Percentiles rank a stretch among this genome's conserved stretches.
These are phyloP conservation scores for Leucocoprinus leucothites DNA, from an alignment of 768 basidiomycete genomes.

Conservation along the genomic window DNA sequence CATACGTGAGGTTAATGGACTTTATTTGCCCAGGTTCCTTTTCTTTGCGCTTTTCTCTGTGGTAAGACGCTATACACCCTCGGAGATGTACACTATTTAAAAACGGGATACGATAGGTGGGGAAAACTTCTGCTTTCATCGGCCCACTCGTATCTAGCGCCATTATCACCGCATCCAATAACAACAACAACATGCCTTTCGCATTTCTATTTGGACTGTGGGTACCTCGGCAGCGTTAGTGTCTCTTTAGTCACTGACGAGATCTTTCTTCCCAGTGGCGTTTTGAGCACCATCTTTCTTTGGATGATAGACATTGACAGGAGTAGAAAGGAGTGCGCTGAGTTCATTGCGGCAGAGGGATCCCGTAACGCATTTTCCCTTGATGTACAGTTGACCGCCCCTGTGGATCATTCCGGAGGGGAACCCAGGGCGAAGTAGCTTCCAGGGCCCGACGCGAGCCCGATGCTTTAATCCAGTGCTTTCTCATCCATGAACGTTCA, in stretches of 20 bases:
- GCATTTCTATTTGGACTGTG: slow-evolving; percentile 70
- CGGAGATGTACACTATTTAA: neutral
- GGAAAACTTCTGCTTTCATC: slow-evolving; percentile 76
- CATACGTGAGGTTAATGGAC: slow-evolving; percentile 11
- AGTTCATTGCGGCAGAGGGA: slow-evolving; percentile 55
- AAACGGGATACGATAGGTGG: slow-evolving; percentile 37
- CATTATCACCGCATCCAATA: slow-evolving; percentile 63
- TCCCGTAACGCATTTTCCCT: slow-evolving; percentile 20
- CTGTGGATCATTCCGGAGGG: slow-evolving; percentile 24
- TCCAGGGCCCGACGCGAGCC: no score
- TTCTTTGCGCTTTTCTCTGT: slow-evolving; percentile 77
- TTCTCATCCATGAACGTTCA: neutral
- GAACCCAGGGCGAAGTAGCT: slow-evolving; percentile 13
- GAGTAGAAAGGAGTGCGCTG: slow-evolving; percentile 60
- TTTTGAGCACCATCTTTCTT: slow-evolving; percentile 54
- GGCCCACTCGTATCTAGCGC: slow-evolving; percentile 74
- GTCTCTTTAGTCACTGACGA: neutral
- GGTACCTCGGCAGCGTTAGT: slow-evolving; percentile 22
- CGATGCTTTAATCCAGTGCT: neutral
- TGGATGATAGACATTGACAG: slow-evolving; percentile 63
- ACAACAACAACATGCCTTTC: slow-evolving; percentile 77
- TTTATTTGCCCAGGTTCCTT: slow-evolving; percentile 45
- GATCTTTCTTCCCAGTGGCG: slow-evolving; percentile 34
- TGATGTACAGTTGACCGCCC: neutral
- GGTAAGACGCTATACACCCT: slow-evolving; percentile 29